Base-by-base conservation (phyloP, 441 rosid species). In the Gossypium aridum region DNA sequence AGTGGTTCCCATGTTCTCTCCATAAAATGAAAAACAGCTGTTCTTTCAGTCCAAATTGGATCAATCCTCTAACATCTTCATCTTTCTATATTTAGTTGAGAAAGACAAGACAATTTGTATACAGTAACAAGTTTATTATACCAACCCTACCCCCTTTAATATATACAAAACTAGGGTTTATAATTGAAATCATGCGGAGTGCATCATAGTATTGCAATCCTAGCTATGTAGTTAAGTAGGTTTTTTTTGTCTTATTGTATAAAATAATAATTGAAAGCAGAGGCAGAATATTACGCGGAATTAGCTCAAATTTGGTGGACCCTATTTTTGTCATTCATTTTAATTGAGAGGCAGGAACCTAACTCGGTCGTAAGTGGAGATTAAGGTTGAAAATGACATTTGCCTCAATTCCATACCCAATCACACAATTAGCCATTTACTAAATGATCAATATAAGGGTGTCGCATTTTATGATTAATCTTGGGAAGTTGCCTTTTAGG, bases 1-100 rank as follows among this genome's bases (percentile, higher is more conserved):
- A 45, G 67, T 75, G 78, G 73, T 57, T 45, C n/a, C 64, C 45
- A 9, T 54, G 63, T 55, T 56, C 20, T 53, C 57, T 16, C 20
- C 57, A 16, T 1, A 53, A 53, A 53, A 16, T 1, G 57, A 53
- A 53, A 53, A 3, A 53, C 57, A 53, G 55, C 55, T 49, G 6
- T 49, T 53, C 56, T 53, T 19, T n/a, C 53, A 47, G 53, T 47
- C 20, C 20, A 26, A 47, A 56, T 6, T 39, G 55, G 63, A n/a
- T 12, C 31, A 23, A 3, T 22, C 16, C n/a, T 59, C 63, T 22
- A 59, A 1, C 28, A 22, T 26, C 17, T 23, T 61, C 28, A 16
- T 53, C 17, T 4, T 53, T 16, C 1, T 53, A 4, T 53, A n/a
- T 53, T n/a, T 31, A 31, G 37, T 31, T 31, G 6, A 31, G 37